Evolutionary conservation across 768 basidiomycete species (phyloP).

Genomic region (Russula abietina): DNA sequence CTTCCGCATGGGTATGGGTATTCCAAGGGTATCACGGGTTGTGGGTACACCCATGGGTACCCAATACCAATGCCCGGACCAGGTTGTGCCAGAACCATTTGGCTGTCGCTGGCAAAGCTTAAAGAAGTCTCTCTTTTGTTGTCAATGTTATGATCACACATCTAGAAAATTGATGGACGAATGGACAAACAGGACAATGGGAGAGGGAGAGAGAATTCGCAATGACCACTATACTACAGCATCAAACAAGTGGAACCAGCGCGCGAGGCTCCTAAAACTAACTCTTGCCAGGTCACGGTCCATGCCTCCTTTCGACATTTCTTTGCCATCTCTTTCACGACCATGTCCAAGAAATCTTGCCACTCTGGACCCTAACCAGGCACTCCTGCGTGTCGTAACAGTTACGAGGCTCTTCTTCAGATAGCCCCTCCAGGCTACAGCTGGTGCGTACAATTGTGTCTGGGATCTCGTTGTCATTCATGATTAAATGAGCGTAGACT

Average conservation of each 20-base stretch:
- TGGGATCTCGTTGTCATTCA: conserved; percentile 89
- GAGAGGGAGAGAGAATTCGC: background rate
- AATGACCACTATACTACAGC: background rate
- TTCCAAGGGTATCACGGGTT: too few relatives aligned
- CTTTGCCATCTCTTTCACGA: conserved; percentile 79
- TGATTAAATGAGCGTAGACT: conserved; percentile 92
- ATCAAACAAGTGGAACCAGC: background rate
- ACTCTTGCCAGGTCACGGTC: conserved; percentile 63
- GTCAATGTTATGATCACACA: too few relatives aligned
- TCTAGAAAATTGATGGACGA: too few relatives aligned
- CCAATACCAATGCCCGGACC: too few relatives aligned
- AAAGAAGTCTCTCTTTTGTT: too few relatives aligned
- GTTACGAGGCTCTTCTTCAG: conserved; percentile 81
- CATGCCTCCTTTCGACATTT: conserved; percentile 74
- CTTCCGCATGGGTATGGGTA: too few relatives aligned
- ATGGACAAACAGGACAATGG: too few relatives aligned
- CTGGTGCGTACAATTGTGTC: conserved; percentile 96
- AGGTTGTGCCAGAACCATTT: too few relatives aligned
- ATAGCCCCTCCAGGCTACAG: conserved; percentile 77
- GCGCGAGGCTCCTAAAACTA: conserved; percentile 49
- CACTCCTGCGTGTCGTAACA: conserved; percentile 80
- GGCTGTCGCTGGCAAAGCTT: too few relatives aligned
- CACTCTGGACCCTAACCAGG: conserved; percentile 48
- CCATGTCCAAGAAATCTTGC: conserved; percentile 87
- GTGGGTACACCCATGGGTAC: too few relatives aligned